These are phyloP conservation scores for Wallacemonas sp. DNA, from an alignment of 208 protist genomes.

Conservation along the genomic window DNA sequence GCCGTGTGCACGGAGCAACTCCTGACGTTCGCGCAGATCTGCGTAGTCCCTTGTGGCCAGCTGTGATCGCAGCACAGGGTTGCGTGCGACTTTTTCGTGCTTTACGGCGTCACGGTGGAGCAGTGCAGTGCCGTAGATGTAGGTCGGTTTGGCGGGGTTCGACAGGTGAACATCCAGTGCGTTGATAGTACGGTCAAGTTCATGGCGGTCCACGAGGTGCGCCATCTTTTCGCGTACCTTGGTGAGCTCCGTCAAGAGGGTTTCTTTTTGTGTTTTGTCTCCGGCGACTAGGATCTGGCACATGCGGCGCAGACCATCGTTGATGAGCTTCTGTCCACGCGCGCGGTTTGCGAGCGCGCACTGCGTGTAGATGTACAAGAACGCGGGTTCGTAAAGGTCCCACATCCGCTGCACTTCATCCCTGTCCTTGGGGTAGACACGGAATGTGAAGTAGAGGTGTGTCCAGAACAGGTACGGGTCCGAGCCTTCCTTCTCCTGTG, in stretches of 20 bases:
- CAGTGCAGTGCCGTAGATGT: constrained; percentile 76
- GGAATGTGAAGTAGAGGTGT: constrained; percentile 86
- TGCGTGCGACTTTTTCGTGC: constrained; percentile 55
- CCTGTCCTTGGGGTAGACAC: constrained; percentile 61
- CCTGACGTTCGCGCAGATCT: constrained; percentile 49
- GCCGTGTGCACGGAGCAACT: constrained; percentile 44
- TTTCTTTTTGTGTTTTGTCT: constrained; percentile 49
- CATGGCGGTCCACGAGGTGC: constrained; percentile 68
- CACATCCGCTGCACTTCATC: constrained; percentile 77
- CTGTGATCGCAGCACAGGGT: constrained; percentile 66
- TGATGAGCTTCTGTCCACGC: constrained; percentile 77
- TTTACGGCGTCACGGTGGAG: constrained; percentile 62
- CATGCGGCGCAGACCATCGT: constrained; percentile 73
- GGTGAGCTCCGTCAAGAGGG: constrained; percentile 62
- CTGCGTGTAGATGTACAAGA: constrained; percentile 84
- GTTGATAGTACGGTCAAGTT: constrained; percentile 79
- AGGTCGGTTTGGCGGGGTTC: constrained; percentile 50
- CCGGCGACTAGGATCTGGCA: constrained; percentile 83
- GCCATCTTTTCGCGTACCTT: constrained; percentile 83
- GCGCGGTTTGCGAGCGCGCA: constrained; percentile 61
- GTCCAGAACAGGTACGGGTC: constrained; percentile 86
- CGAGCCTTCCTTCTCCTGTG: constrained; percentile 64
- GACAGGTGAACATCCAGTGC: constrained; percentile 60
- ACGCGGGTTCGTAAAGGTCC: constrained; percentile 86
- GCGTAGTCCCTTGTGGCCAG: constrained; percentile 70